These are phyloP conservation scores for Gloeopeniophorella convolvens DNA, from an alignment of 768 basidiomycete species.

Conservation along the genomic window DNA sequence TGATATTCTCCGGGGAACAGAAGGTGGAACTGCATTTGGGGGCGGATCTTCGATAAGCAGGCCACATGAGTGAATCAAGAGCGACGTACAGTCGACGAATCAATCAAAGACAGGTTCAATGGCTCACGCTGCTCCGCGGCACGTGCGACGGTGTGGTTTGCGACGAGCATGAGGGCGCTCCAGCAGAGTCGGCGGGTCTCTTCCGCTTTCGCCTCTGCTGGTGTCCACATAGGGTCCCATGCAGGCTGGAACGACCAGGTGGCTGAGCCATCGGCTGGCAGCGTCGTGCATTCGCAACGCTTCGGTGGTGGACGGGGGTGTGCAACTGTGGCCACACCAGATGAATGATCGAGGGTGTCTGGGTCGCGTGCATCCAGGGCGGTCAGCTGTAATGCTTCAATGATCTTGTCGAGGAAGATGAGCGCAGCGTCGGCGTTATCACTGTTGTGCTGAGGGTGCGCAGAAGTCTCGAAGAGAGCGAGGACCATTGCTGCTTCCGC, in stretches of 20 bases:
- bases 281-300: slow-evolving; percentile 42
- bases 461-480: slow-evolving; percentile 70
- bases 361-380: slow-evolving; percentile 51
- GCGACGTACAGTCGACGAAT: slow-evolving; percentile 58
- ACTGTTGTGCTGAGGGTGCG: slow-evolving; percentile 58
- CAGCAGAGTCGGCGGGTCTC: slow-evolving; percentile 73
- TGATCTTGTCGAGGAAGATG: slow-evolving; percentile 55
- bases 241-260: slow-evolving; percentile 47
- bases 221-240: slow-evolving; percentile 57
- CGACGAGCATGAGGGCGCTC: slow-evolving; percentile 63
- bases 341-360: slow-evolving; percentile 41
- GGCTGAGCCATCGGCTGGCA: slow-evolving; percentile 32
- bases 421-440: slow-evolving; percentile 49
- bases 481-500: slow-evolving; percentile 74
- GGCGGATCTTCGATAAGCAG: slow-evolving; percentile 15
- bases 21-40: slow-evolving; percentile 42
- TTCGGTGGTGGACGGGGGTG: slow-evolving; percentile 21
- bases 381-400: slow-evolving; percentile 49
- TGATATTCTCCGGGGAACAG: slow-evolving; percentile 71
- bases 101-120: slow-evolving; percentile 50
- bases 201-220: slow-evolving; percentile 53
- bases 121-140: slow-evolving; percentile 56
- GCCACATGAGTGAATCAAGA: neutral
- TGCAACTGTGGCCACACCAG: slow-evolving; percentile 42
- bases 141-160: slow-evolving; percentile 62